Evolutionary conservation across 768 basidiomycete species (phyloP).

Genomic region (Boletus coccyginus): DNA sequence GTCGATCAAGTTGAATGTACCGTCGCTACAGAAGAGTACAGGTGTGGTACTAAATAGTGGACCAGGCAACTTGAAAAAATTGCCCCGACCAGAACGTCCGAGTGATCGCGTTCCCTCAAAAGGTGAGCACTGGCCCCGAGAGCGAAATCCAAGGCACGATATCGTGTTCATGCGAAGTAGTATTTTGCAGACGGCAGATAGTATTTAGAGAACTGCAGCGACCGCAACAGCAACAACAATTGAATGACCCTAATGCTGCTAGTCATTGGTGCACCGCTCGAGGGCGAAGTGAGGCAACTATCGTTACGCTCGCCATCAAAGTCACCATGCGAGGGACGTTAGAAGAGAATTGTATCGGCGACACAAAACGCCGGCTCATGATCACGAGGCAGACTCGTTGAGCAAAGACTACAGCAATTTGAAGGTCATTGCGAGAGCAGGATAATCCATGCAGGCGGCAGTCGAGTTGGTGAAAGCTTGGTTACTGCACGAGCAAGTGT

Average conservation of each 20-base stretch:
- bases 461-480: slow-evolving; percentile 42
- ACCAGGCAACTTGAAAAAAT: neutral
- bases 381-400: slow-evolving; percentile 44
- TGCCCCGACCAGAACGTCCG: neutral
- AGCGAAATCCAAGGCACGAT: neutral
- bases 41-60: neutral
- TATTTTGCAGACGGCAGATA: neutral
- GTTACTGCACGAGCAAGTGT: slow-evolving; percentile 56
- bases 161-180: neutral
- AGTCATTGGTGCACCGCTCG: slow-evolving; percentile 6
- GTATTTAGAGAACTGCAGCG: slow-evolving; percentile 13
- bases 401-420: slow-evolving; percentile 40
- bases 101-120: neutral
- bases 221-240: slow-evolving; percentile 10
- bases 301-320: slow-evolving; percentile 32
- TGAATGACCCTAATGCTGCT: slow-evolving; percentile 8
- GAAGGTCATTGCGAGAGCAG: slow-evolving; percentile 50
- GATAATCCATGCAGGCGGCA: slow-evolving; percentile 45
- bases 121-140: neutral
- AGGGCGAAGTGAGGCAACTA: slow-evolving; percentile 4
- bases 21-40: neutral
- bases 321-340: slow-evolving; percentile 44
- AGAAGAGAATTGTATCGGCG: neutral
- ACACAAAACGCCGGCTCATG: slow-evolving; percentile 34
- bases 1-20: neutral